A percentile compares a stretch with the other conserved stretches of the same genome.
Evolutionary conservation across 192 early-diverging fungal species (phyloP).

Genomic region (Geranomyces michiganensis): DNA sequence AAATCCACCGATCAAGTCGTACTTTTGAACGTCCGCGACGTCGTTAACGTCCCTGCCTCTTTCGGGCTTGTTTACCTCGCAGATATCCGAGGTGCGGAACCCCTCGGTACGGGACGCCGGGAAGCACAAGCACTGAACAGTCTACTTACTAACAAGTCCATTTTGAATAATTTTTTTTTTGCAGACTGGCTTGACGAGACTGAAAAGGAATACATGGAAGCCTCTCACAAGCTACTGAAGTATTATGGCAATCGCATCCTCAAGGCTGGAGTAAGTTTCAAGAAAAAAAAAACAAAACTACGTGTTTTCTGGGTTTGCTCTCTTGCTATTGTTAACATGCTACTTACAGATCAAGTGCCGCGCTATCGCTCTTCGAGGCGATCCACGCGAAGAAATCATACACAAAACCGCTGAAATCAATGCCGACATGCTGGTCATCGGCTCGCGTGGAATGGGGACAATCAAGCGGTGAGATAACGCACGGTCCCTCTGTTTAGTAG

Average conservation of each 20-base stretch:
- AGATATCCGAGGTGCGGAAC: conserved; percentile 17
- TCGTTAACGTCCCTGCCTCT: conserved; percentile 31
- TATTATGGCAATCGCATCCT: conserved; percentile 28
- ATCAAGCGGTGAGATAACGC: conserved; percentile 30
- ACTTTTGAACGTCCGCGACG: conserved; percentile 42
- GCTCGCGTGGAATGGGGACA: conserved; percentile 38
- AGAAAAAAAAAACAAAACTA: too few relatives aligned
- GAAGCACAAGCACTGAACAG: too few relatives aligned
- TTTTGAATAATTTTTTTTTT: not conserved
- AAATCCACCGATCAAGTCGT: conserved; percentile 42
- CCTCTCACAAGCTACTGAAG: conserved; percentile 20
- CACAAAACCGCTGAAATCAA: conserved; percentile 43
- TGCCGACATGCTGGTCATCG: conserved; percentile 38
- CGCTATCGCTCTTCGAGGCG: conserved; percentile 52
- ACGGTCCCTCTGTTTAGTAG: conserved; percentile 25
- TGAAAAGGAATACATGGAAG: conserved; percentile 22
- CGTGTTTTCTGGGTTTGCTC: too few relatives aligned
- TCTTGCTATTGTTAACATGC: not conserved
- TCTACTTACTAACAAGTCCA: not conserved
- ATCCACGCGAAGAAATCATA: conserved; percentile 46
- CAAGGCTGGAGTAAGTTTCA: conserved; percentile 24
- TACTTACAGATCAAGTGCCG: conserved; percentile 28
- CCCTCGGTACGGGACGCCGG: not conserved
- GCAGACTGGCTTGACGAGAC: conserved; percentile 29
- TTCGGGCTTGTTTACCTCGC: conserved; percentile 26